A percentile compares a stretch with the other conserved stretches of the same genome.
phyloP scores from a whole-genome alignment of 495 filamentous ascomycete genomes.

The Penicillium psychrofluorescens region DNA sequence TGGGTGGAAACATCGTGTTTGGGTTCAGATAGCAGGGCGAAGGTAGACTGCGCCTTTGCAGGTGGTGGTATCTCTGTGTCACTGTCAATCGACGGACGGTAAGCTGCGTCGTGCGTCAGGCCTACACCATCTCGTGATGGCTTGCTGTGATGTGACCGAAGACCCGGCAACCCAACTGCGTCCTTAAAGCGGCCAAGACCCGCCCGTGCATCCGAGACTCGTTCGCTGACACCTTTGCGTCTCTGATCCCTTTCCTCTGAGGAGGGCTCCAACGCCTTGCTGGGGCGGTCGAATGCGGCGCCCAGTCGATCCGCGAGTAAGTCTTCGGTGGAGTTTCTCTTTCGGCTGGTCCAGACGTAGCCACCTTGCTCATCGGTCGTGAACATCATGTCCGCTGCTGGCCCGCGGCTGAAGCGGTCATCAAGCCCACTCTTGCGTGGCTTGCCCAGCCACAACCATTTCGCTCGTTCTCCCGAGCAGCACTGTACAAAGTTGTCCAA shows the following conservation, averaged over 20 bases:
- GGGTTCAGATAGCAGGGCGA: constrained; percentile 7
- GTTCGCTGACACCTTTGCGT: constrained; percentile 70
- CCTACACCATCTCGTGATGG: constrained; percentile 33
- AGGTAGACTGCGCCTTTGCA: constrained; percentile 9
- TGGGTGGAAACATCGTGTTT: constrained; percentile 11
- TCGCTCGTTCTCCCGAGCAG: constrained; percentile 69
- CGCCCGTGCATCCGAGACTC: constrained; percentile 75
- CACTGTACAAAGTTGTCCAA: constrained; percentile 75
- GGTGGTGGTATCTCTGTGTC: constrained; percentile 19
- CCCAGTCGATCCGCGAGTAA: constrained; percentile 21
- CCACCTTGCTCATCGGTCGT: constrained; percentile 59
- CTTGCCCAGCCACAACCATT: constrained; percentile 94
- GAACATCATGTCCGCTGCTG: constrained; percentile 54
- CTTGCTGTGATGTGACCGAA: constrained; percentile 42
- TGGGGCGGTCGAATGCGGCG: constrained; percentile 21
- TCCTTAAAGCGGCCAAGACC: constrained; percentile 80
- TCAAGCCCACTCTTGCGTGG: constrained; percentile 53
- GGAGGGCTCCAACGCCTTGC: constrained; percentile 20
- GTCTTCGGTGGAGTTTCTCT: constrained; percentile 35
- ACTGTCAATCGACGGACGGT: constrained; percentile 24
- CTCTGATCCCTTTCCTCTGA: constrained; percentile 58
- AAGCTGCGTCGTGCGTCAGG: constrained; percentile 21
- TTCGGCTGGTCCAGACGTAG: constrained; percentile 58
- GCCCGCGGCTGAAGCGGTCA: constrained; percentile 42
- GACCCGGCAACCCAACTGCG: constrained; percentile 57